These are phyloP conservation scores for Aspergillus quadrilineatus DNA, from an alignment of 2,329 filamentous ascomycete species.

Conservation along the genomic window DNA sequence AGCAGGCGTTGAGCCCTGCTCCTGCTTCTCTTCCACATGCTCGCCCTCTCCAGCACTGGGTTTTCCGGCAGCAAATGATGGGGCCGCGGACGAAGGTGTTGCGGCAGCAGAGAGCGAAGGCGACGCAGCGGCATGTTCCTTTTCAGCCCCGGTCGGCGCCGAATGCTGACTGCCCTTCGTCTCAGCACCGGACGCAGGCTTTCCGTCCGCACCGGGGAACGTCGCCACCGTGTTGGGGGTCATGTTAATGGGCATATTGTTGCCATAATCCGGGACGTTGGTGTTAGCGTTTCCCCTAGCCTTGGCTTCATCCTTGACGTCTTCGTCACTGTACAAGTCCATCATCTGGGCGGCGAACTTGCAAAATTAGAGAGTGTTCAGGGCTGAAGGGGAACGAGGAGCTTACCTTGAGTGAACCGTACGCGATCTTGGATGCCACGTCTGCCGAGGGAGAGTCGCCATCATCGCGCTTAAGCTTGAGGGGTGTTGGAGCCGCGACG, in stretches of 20 bases:
- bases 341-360: background rate
- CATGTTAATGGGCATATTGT: background rate
- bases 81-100: too few relatives aligned
- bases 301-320: background rate
- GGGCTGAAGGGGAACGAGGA: background rate
- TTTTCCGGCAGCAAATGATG: too few relatives aligned
- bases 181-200: background rate
- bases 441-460: background rate
- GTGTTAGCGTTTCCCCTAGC: background rate
- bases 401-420: background rate
- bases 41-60: too few relatives aligned
- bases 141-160: too few relatives aligned
- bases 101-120: too few relatives aligned
- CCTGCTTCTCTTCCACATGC: too few relatives aligned
- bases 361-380: background rate
- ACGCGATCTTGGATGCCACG: background rate
- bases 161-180: too few relatives aligned
- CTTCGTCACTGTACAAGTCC: background rate
- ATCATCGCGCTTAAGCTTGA: conserved; percentile 14
- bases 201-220: background rate
- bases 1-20: too few relatives aligned
- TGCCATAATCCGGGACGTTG: background rate
- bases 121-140: background rate
- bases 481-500: conserved; percentile 26
- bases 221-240: background rate